Conservation (phyloP, 1,284 basidiomycete genomes). For the Boletus smithii region DNA sequence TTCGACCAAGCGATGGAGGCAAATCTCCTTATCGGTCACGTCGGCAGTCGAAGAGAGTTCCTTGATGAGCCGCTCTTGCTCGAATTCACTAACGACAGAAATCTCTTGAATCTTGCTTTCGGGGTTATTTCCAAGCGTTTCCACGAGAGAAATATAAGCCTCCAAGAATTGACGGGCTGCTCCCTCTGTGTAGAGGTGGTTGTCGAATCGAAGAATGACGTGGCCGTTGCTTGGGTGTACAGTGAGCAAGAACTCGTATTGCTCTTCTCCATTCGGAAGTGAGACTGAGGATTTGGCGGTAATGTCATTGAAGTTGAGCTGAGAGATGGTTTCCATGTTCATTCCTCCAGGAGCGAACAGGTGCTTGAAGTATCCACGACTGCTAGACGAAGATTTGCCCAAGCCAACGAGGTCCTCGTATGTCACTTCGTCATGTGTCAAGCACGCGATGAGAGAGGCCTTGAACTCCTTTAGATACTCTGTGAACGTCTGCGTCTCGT, state of each 20-base stretch:
- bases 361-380: slow-evolving; percentile 33
- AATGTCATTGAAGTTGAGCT: slow-evolving; percentile 20
- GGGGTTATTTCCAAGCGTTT: slow-evolving; percentile 21
- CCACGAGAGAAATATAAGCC: slow-evolving; percentile 28
- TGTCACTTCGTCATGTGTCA: slow-evolving; percentile 27
- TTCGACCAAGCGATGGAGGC: slow-evolving; percentile 27
- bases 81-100: slow-evolving; percentile 23
- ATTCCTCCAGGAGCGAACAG: slow-evolving; percentile 30
- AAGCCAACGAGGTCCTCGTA: slow-evolving; percentile 31
- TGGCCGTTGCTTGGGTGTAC: slow-evolving; percentile 27
- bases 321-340: slow-evolving; percentile 27
- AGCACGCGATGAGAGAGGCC: slow-evolving; percentile 14
- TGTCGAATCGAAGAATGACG: slow-evolving; percentile 28
- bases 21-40: slow-evolving; percentile 16
- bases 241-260: slow-evolving; percentile 31
- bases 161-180: slow-evolving; percentile 31
- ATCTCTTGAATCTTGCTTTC: slow-evolving; percentile 25
- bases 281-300: slow-evolving; percentile 15
- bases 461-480: slow-evolving; percentile 25
- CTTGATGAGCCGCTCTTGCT: slow-evolving; percentile 27
- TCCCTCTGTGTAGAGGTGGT: slow-evolving; percentile 28
- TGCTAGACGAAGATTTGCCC: slow-evolving; percentile 21
- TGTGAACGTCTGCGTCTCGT: slow-evolving; percentile 20
- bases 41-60: slow-evolving; percentile 22
- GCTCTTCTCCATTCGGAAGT: slow-evolving; percentile 30